Conservation (phyloP, 2,329 filamentous ascomycete species). For the Trichoderma arundinaceum region DNA sequence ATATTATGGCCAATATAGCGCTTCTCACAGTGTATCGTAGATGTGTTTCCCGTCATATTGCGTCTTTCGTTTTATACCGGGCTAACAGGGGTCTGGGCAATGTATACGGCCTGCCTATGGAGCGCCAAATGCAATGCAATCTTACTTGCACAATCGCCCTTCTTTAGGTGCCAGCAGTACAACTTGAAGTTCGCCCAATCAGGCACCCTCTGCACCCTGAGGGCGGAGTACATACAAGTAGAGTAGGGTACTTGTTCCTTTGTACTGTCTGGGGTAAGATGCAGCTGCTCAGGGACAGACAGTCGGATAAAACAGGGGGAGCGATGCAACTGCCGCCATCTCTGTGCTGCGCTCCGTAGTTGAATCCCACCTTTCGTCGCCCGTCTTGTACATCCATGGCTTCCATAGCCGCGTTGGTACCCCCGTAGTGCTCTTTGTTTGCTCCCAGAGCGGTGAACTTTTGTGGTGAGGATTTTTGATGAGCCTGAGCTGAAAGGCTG, state of each 20-base stretch:
- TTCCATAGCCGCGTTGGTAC: too few relatives aligned
- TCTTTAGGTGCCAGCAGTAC: neutral
- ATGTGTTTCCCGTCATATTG: too few relatives aligned
- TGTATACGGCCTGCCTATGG: too few relatives aligned
- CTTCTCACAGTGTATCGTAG: too few relatives aligned
- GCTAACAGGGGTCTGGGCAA: too few relatives aligned
- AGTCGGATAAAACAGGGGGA: conserved; percentile 8
- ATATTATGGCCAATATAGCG: too few relatives aligned
- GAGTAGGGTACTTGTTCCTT: neutral
- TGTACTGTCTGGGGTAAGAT: conserved; percentile 25
- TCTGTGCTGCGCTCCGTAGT: neutral
- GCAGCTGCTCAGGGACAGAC: conserved; percentile 9
- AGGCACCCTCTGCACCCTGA: neutral
- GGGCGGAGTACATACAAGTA: neutral
- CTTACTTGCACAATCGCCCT: neutral
- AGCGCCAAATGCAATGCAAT: too few relatives aligned
- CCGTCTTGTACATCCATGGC: neutral
- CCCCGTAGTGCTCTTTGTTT: neutral
- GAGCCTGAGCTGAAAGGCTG: neutral
- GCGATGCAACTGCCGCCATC: conserved; percentile 7
- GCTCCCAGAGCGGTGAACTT: neutral
- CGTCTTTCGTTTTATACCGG: too few relatives aligned
- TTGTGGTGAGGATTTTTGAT: neutral
- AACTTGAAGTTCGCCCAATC: neutral
- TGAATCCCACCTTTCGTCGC: neutral